Percentiles rank a stretch among this genome's conserved stretches.
phyloP scores from a whole-genome alignment of 1,284 basidiomycete genomes.

The Rhodotorula sp. region DNA sequence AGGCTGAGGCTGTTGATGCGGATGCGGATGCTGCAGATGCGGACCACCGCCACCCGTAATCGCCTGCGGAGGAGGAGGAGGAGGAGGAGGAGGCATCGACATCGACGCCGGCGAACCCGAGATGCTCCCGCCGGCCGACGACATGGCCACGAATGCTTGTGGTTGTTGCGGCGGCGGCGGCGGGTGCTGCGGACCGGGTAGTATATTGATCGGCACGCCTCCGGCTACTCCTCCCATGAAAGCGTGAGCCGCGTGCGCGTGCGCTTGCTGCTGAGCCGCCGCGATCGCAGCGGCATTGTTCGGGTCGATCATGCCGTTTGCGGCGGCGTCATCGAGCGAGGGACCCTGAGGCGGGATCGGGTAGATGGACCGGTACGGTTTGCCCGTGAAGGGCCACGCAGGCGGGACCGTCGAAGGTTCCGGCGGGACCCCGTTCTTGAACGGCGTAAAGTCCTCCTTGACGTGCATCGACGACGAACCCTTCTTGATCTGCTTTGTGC shows the following conservation, averaged over 20 bases:
- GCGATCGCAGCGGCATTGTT: neutral
- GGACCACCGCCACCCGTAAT: neutral
- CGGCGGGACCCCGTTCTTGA: conserved; percentile 36
- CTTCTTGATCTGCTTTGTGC: conserved; percentile 39
- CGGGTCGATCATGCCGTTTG: conserved; percentile 11
- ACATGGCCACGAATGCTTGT: neutral
- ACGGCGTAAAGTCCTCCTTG: conserved; percentile 47
- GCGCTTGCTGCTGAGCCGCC: conserved; percentile 1
- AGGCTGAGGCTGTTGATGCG: conserved; percentile 1
- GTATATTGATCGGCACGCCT: neutral
- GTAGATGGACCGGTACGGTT: conserved; percentile 41
- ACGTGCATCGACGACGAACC: conserved; percentile 42
- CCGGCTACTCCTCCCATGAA: neutral
- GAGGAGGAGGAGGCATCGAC: neutral
- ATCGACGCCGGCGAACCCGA: neutral
- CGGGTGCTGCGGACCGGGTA: neutral
- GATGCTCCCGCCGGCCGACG: neutral
- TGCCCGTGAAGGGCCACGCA: conserved; percentile 44
- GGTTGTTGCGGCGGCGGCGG: neutral
- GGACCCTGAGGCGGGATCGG: conserved; percentile 19
- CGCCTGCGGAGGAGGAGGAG: neutral
- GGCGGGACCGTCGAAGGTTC: conserved; percentile 21
- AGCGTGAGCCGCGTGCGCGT: neutral
- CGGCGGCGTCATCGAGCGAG: neutral
- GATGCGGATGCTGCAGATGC: neutral